phyloP scores from a whole-genome alignment of 225 moss, liverwort and hornwort species.

The Pseudoscleropodium purum region DNA sequence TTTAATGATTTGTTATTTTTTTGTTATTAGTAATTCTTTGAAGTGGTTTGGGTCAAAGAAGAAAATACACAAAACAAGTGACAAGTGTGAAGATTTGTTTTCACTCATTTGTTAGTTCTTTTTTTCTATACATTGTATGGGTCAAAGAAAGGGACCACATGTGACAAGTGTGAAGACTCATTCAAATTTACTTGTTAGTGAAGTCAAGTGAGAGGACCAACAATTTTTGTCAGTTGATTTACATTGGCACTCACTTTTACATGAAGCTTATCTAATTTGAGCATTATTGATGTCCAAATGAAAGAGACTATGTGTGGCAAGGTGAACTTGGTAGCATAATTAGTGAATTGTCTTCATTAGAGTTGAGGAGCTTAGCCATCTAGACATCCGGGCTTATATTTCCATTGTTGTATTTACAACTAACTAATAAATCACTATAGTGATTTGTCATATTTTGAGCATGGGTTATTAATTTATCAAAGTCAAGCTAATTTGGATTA shows the following conservation, averaged over 20 bases:
- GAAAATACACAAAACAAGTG: background rate
- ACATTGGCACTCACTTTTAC: background rate
- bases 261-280: background rate
- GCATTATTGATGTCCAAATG: background rate
- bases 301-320: background rate
- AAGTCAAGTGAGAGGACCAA: background rate
- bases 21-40: background rate
- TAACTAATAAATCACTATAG: background rate
- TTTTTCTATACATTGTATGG: too few relatives aligned
- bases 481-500: background rate
- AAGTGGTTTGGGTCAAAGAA: too few relatives aligned
- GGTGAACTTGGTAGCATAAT: background rate
- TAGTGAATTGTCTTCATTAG: background rate
- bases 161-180: background rate
- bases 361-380: background rate
- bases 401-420: background rate
- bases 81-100: background rate
- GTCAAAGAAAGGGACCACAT: too few relatives aligned
- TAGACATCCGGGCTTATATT: background rate
- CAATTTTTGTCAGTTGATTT: background rate
- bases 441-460: background rate
- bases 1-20: background rate
- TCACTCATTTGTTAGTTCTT: too few relatives aligned
- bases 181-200: background rate
- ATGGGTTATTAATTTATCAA: background rate